Evolutionary conservation across 1,139 yeast species (phyloP).

Genomic region (Zygosaccharomyces pseudobailii): DNA sequence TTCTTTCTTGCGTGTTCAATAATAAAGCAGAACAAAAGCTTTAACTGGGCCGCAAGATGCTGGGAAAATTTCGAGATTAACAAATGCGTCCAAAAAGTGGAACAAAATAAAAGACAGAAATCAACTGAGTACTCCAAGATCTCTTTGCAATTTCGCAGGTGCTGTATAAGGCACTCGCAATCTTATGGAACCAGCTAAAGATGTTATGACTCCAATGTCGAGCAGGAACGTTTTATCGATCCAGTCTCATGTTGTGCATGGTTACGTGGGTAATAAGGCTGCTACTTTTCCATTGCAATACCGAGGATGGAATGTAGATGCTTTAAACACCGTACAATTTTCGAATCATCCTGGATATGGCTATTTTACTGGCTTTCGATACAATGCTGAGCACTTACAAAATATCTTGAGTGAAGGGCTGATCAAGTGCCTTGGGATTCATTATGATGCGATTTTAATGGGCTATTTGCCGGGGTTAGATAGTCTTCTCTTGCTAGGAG

Average conservation of each 20-base stretch:
- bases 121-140: neutral
- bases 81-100: neutral
- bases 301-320: conserved; percentile 82
- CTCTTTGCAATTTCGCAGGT: neutral
- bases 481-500: conserved; percentile 44
- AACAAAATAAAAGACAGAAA: neutral
- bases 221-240: conserved; percentile 44
- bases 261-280: conserved; percentile 80
- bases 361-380: conserved; percentile 42
- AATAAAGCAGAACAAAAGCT: neutral
- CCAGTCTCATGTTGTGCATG: conserved; percentile 82
- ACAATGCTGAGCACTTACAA: conserved; percentile 40
- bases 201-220: neutral
- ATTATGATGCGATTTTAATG: conserved; percentile 59
- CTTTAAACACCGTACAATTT: conserved; percentile 70
- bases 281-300: conserved; percentile 75
- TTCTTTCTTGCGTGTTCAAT: conserved; percentile 1
- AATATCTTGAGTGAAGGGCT: conserved; percentile 46
- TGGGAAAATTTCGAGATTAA: neutral
- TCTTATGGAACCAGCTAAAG: neutral
- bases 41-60: neutral
- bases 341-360: conserved; percentile 87
- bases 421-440: conserved; percentile 36
- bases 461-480: conserved; percentile 63
- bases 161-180: neutral